Percentiles rank a stretch among this genome's conserved stretches.
Evolutionary conservation across 148 eudicot species (phyloP).

Genomic region (Rhododendron molle): DNA sequence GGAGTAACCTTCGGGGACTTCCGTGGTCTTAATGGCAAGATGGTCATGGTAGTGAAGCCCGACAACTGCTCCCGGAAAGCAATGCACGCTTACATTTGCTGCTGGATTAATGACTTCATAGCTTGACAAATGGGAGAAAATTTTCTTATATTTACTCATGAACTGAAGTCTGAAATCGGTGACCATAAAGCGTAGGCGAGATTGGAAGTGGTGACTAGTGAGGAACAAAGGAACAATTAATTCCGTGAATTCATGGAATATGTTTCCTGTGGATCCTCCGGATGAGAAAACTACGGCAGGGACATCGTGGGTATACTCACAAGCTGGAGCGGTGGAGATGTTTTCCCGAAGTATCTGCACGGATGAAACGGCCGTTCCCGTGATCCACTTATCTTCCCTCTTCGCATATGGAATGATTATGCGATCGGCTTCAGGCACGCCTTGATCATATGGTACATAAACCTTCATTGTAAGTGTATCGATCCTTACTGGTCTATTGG

Average conservation of each 20-base stretch:
- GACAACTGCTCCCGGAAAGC: not conserved
- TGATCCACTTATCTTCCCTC: conserved; percentile 30
- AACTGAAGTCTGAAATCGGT: not conserved
- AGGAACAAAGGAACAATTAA: not conserved
- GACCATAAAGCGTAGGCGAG: not conserved
- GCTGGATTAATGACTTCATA: not conserved
- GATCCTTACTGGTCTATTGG: conserved; percentile 24
- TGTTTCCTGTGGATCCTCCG: not conserved
- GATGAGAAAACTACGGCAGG: not conserved
- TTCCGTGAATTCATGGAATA: not conserved
- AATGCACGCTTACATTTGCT: not conserved
- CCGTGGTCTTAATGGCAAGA: not conserved
- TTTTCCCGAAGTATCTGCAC: conserved; percentile 36
- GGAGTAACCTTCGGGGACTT: not conserved
- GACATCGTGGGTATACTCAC: conserved; percentile 6
- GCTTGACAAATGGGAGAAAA: not conserved
- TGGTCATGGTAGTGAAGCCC: not conserved
- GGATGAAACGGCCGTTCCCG: conserved; percentile 19
- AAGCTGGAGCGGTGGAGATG: conserved; percentile 22
- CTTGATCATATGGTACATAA: conserved; percentile 17
- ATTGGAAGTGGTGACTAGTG: not conserved
- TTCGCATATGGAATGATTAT: conserved; percentile 43
- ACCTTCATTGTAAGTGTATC: conserved; percentile 18
- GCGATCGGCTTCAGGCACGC: not conserved
- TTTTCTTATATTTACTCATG: not conserved